These are phyloP conservation scores for Chaetomiaceae sp. DNA, from an alignment of 2,329 filamentous ascomycete species.

Conservation along the genomic window DNA sequence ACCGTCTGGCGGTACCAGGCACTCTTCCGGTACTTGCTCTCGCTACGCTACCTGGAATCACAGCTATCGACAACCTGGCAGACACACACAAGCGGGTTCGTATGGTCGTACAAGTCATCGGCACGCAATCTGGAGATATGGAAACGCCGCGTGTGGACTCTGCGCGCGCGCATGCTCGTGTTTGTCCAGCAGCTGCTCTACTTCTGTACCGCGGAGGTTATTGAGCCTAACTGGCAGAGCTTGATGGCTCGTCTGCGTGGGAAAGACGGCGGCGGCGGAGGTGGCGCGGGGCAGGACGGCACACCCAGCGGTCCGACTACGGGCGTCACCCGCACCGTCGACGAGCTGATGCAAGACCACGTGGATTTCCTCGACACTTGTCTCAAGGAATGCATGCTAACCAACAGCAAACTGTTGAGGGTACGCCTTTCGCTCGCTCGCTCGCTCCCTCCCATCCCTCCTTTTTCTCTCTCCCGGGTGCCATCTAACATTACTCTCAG, in stretches of 20 bases:
- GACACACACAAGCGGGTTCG: constrained; percentile 73
- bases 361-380: constrained; percentile 98
- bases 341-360: constrained; percentile 98
- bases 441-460: not conserved
- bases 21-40: constrained; percentile 89
- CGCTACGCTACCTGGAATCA: constrained; percentile 82
- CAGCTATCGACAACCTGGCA: constrained; percentile 86
- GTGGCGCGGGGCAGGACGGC: not conserved
- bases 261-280: constrained; percentile 27
- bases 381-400: constrained; percentile 98
- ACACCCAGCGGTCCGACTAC: constrained; percentile 17
- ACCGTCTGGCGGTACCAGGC: constrained; percentile 97
- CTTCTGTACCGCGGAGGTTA: constrained; percentile 94
- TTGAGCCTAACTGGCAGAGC: constrained; percentile 94
- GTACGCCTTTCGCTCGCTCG: constrained; percentile 46
- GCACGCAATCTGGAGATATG: constrained; percentile 75
- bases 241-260: constrained; percentile 76
- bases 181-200: constrained; percentile 97
- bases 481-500: constrained; percentile 43
- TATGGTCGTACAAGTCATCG: constrained; percentile 76
- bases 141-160: constrained; percentile 89
- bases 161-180: constrained; percentile 89
- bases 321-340: constrained; percentile 67
- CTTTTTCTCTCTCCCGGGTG: not conserved
- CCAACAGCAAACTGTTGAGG: constrained; percentile 87